Evolutionary conservation across 306 rosid species (phyloP).

Genomic region (Ceratonia siliqua): DNA sequence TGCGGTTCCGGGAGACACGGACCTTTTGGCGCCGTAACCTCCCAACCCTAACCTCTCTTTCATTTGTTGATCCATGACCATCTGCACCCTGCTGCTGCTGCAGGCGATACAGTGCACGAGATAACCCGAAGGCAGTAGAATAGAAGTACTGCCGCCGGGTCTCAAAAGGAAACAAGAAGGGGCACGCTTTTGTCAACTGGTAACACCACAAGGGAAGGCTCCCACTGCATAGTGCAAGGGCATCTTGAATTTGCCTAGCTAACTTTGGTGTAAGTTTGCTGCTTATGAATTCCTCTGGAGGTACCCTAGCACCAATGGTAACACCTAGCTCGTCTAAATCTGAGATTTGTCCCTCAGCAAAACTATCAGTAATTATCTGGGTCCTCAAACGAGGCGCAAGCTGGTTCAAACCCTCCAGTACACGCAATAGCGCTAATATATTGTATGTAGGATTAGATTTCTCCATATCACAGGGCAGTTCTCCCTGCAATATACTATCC

Average conservation of each 20-base stretch:
- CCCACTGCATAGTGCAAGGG: slow-evolving; percentile 99
- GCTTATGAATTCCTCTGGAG: slow-evolving; percentile 80
- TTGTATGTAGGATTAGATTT: slow-evolving; percentile 86
- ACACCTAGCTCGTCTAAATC: slow-evolving; percentile 63
- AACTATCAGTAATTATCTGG: slow-evolving; percentile 68
- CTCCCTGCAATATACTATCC: slow-evolving; percentile 93
- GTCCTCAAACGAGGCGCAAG: slow-evolving; percentile 87
- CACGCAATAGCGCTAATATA: slow-evolving; percentile 79
- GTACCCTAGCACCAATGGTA: slow-evolving; percentile 61
- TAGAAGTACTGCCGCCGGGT: slow-evolving; percentile 92
- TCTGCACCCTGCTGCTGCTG: slow-evolving; percentile 99
- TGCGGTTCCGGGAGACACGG: slow-evolving; percentile 93
- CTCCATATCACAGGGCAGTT: slow-evolving; percentile 95
- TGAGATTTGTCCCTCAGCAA: slow-evolving; percentile 67
- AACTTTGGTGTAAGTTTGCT: slow-evolving; percentile 95
- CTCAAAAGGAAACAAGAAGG: slow-evolving; percentile 97
- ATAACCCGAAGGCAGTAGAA: slow-evolving; percentile 96
- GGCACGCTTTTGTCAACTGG: slow-evolving; percentile 96
- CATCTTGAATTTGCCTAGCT: slow-evolving; percentile 97
- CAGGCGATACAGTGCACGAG: slow-evolving; percentile 91
- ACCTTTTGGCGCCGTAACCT: slow-evolving; percentile 97
- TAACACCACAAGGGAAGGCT: slow-evolving; percentile 99
- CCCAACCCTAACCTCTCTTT: slow-evolving; percentile 96
- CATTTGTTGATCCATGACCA: slow-evolving; percentile 86
- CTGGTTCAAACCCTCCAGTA: slow-evolving; percentile 95